A percentile compares a stretch with the other conserved stretches of the same genome.
Evolutionary conservation across 768 basidiomycete genomes (phyloP).

Genomic region (Lactifluus rugatus): DNA sequence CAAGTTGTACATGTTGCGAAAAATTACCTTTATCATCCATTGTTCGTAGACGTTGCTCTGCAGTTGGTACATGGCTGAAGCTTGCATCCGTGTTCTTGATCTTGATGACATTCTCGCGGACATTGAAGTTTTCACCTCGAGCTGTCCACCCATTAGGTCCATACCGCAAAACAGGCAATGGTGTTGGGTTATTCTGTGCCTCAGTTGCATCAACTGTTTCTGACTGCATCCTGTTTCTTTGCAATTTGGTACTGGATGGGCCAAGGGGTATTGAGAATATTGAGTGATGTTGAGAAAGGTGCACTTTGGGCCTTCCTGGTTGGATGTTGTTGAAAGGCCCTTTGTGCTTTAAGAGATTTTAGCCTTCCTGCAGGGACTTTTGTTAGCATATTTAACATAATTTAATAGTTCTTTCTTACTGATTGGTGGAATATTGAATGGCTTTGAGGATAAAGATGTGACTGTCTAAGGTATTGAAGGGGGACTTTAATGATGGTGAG

Average conservation of each 20-base stretch:
- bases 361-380: background rate
- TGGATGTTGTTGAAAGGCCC: background rate
- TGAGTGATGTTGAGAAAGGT: background rate
- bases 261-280: background rate
- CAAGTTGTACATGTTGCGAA: background rate
- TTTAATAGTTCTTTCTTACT: background rate
- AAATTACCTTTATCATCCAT: background rate
- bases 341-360: background rate
- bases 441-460: too few species aligned
- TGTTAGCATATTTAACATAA: background rate
- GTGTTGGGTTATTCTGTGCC: background rate
- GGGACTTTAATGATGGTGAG: too few species aligned
- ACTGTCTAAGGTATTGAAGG: background rate
- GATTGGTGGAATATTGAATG: conserved; percentile 4
- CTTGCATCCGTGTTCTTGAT: conserved; percentile 5
- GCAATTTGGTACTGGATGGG: background rate
- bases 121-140: background rate
- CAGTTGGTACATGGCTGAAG: background rate
- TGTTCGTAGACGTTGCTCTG: background rate
- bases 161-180: background rate
- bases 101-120: background rate
- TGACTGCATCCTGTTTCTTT: background rate
- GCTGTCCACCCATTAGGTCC: background rate
- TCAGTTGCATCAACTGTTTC: background rate
- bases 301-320: background rate